Evolutionary conservation across 1,284 basidiomycete species (phyloP), one percentile per base, ranked within the genome.

Genomic region (Moniliella sp.): DNA sequence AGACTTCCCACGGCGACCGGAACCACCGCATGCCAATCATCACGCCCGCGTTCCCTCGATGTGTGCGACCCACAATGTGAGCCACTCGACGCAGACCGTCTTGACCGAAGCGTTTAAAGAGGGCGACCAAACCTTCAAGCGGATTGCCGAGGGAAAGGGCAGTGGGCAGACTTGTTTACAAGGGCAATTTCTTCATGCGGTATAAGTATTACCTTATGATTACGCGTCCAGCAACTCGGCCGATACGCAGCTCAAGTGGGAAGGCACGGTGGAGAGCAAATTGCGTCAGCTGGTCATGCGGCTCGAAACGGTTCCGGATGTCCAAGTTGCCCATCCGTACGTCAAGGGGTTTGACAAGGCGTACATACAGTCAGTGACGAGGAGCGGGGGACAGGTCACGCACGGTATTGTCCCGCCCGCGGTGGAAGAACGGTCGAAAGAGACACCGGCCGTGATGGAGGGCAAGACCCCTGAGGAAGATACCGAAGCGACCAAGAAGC

Each of bases 1-100:
- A n/a, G n/a, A n/a, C 94, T 32, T 94, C 94, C 62, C 81, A 84
- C 1, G 72, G 75, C 40, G 91, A 97, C 63, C 72, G 81, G 40
- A 71, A 78, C 19, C 91, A 99, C 64, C 73, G 83, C 39, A 97
- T 97, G 91, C 91, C 91, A n/a, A 94, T 99, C 58, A 97, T 99
- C 53, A 97, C 91, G 1, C 91, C 91, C 3, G 86, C 91, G 14
- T 99, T 94, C 64, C 91, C 25, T 79, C 86, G n/a, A 99, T 99
- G 88, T 97, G 88, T 61, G 75, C 88, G 18, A 97, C 91, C 10
- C 91, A 99, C 65, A 97, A 97, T 54, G 84, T 97, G 37, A 84
- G 82, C 26, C 72, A 74, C 25, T 93, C 84, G 9, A 97, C 88
- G 2, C 82, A 93, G 65, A 77, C 78, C 66, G 80, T 99, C 43